These are phyloP conservation scores for Phytophthora parvispora DNA, from an alignment of 352 stramenopile genomes.

Conservation along the genomic window DNA sequence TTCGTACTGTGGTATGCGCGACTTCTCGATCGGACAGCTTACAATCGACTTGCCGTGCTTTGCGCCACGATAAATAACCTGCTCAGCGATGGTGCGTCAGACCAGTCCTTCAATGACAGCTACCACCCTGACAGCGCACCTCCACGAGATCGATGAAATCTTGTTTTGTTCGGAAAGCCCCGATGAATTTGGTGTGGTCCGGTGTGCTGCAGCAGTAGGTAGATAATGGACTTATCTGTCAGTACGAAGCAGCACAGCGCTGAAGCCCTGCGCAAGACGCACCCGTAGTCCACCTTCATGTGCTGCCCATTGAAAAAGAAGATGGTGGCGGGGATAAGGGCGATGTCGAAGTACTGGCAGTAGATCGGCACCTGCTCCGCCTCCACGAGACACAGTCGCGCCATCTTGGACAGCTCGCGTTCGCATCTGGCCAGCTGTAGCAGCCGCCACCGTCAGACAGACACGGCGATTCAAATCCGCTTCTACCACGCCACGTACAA, in stretches of 20 bases:
- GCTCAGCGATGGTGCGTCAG: not conserved
- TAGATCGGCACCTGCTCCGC: slow-evolving; percentile 81
- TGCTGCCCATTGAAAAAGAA: slow-evolving; percentile 92
- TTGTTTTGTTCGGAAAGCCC: slow-evolving; percentile 79
- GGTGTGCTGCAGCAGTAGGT: slow-evolving; percentile 56
- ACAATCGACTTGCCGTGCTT: slow-evolving; percentile 87
- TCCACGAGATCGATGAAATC: slow-evolving; percentile 91
- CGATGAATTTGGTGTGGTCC: slow-evolving; percentile 92
- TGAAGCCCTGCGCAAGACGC: slow-evolving; percentile 4
- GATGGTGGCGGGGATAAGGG: slow-evolving; percentile 86
- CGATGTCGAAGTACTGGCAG: slow-evolving; percentile 91
- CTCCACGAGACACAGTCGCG: slow-evolving; percentile 78
- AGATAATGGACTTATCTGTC: not conserved
- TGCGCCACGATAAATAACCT: slow-evolving; percentile 89
- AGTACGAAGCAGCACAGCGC: no score
- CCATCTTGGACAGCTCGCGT: slow-evolving; percentile 85
- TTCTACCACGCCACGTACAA: slow-evolving; percentile 51
- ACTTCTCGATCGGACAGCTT: slow-evolving; percentile 80
- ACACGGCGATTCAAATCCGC: slow-evolving; percentile 3
- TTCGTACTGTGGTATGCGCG: slow-evolving; percentile 82
- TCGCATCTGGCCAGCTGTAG: slow-evolving; percentile 78
- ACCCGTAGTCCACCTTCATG: slow-evolving; percentile 93
- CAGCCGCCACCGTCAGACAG: not conserved
- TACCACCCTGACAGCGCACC: slow-evolving; percentile 34
- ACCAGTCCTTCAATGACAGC: not conserved